Evolutionary conservation across 176 grass and related monocot species (phyloP).

Genomic region (Olyra latifolia): DNA sequence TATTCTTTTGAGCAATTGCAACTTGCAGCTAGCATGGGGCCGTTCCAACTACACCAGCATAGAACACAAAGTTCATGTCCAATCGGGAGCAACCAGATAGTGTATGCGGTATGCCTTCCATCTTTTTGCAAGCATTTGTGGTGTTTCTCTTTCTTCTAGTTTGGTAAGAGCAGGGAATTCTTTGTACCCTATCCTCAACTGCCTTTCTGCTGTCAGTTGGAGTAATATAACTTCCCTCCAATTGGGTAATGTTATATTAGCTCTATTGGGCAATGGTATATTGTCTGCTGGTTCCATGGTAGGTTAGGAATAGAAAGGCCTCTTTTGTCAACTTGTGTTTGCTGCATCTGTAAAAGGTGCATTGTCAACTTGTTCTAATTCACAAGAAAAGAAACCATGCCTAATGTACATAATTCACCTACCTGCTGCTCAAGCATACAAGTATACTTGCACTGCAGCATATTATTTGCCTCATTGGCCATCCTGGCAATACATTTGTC

Average conservation of each 20-base stretch:
- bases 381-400: not conserved
- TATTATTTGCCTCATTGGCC: not conserved
- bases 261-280: conserved; percentile 20
- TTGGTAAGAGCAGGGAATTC: not conserved
- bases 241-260: conserved; percentile 20
- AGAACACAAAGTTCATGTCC: conserved; percentile 8
- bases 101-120: conserved; percentile 12
- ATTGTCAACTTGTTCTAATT: not conserved
- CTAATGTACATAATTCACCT: not conserved
- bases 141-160: not conserved
- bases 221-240: conserved; percentile 1
- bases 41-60: not conserved
- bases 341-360: not conserved
- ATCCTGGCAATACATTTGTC: not conserved
- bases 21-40: not conserved
- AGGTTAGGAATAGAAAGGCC: conserved; percentile 23
- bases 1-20: conserved; percentile 9
- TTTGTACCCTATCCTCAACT: conserved; percentile 16
- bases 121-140: not conserved
- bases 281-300: not conserved
- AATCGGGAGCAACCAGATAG: not conserved
- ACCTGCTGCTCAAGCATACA: not conserved
- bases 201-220: conserved; percentile 1
- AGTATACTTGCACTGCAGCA: not conserved
- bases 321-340: conserved; percentile 36